Percentiles rank a stretch among this genome's conserved stretches.
phyloP scores from a whole-genome alignment of 1,139 yeast genomes.

The Hemisphaericaspora xylanilytica region DNA sequence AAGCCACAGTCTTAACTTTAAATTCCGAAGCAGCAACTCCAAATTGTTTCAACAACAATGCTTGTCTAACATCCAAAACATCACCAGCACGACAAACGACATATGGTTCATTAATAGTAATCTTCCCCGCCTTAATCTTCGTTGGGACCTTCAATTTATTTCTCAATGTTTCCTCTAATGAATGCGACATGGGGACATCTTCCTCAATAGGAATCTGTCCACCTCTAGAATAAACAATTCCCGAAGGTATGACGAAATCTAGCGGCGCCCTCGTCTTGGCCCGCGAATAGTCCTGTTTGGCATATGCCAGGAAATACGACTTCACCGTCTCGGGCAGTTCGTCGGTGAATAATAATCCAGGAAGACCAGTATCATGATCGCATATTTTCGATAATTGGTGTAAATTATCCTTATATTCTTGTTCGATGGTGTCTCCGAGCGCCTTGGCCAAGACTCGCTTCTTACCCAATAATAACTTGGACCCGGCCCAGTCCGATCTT shows the following conservation, averaged over 20 bases:
- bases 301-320: constrained; percentile 76
- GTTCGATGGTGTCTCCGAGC: constrained; percentile 80
- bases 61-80: constrained; percentile 83
- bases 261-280: constrained; percentile 84
- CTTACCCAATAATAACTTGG: constrained; percentile 85
- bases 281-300: constrained; percentile 81
- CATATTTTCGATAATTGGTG: constrained; percentile 59
- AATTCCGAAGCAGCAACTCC: constrained; percentile 94
- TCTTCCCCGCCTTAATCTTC: constrained; percentile 83
- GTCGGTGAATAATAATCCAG: constrained; percentile 85
- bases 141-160: constrained; percentile 90
- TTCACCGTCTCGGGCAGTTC: constrained; percentile 82
- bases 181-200: constrained; percentile 95
- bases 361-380: constrained; percentile 53
- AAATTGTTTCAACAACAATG: constrained; percentile 87
- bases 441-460: constrained; percentile 92
- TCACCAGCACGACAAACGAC: constrained; percentile 81
- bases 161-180: constrained; percentile 89
- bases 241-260: constrained; percentile 82
- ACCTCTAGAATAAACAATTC: constrained; percentile 90
- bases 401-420: constrained; percentile 85
- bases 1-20: constrained; percentile 75
- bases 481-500: constrained; percentile 88
- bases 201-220: constrained; percentile 89
- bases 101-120: constrained; percentile 70